Base-by-base conservation (phyloP, 2,329 filamentous ascomycete species). In the Apiospora marii region DNA sequence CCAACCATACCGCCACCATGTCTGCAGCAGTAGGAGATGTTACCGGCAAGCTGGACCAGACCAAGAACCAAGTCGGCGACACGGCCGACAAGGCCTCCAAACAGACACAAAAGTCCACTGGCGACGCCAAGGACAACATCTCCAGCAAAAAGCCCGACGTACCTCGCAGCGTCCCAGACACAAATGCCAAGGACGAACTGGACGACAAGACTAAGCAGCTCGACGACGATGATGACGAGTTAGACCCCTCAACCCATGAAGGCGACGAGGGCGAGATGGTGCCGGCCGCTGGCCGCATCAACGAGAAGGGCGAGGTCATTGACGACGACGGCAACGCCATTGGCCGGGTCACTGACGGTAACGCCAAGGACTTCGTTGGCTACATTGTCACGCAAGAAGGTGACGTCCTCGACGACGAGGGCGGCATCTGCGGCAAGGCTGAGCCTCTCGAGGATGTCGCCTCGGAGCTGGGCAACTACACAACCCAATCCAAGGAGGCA, bases 221-320 rank as follows among this genome's bases (percentile, higher is more conserved):
- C n/a, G 70, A 75, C 14, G 48, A 58, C 3, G 68, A 70, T 14
- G 76, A 73, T 0, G 73, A 71, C 43, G 68, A 70, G n/a, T 73
- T 72, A 2, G 73, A 71, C 43, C 74, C 73, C 22, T 75, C 73
- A 64, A 68, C 76, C 12, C 72, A 72, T 22, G 76, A 76, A 34
- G 78, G 77, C 8, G 78, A 78, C 44, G 79, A 81, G 64, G 79
- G 79, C 48, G 80, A 81, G 75, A 80, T 81, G 79, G 80, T 81
- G 44, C 80, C 80, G 24, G 80, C 80, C 16, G 80, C 80, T n/a
- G 80, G 80, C 48, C 80, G 85, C 69, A 80, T 90, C 72, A 89
- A 86, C 76, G 85, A 85, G 72, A 84, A 87, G 70, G 88, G 88
- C n/a, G 86, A 88, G 74, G 85, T 90, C 14, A 81, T 90, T 46